Percentiles rank a stretch among this genome's conserved stretches.
Conservation (phyloP, 495 filamentous ascomycete genomes). For the Margaritispora aquatica region DNA sequence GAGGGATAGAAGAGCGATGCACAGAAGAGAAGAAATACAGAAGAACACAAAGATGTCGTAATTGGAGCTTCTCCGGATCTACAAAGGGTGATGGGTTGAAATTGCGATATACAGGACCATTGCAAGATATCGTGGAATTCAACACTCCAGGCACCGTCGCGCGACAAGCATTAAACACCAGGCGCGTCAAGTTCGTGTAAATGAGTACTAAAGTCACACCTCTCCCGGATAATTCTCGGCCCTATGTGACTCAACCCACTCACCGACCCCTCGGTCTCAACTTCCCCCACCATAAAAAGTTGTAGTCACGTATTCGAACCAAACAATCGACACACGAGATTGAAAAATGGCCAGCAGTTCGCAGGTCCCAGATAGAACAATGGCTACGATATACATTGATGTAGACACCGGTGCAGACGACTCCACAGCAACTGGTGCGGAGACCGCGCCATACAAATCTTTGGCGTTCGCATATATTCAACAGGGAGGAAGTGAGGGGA, state of each 20-base stretch:
- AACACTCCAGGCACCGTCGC: not conserved
- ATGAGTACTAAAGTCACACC: not conserved
- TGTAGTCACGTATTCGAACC: constrained; percentile 10
- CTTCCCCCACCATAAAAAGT: constrained; percentile 10
- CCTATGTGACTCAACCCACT: constrained; percentile 9
- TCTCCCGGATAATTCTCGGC: not conserved
- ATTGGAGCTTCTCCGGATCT: not conserved
- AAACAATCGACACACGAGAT: constrained; percentile 9
- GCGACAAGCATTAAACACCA: not conserved
- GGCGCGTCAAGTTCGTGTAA: constrained; percentile 1
- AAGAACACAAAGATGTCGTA: not conserved
- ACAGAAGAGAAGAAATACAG: not conserved
- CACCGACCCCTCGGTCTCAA: not conserved
- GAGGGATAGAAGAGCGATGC: not conserved
- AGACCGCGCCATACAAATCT: constrained; percentile 72
- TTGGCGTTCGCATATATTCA: constrained; percentile 71
- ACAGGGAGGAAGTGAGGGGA: constrained; percentile 51
- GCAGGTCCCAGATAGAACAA: constrained; percentile 19
- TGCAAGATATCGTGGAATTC: not conserved
- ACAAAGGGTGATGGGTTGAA: not conserved
- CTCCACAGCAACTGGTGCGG: constrained; percentile 54
- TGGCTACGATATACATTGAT: constrained; percentile 65
- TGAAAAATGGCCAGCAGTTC: constrained; percentile 22
- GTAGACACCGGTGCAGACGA: constrained; percentile 71
- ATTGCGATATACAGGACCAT: not conserved